A percentile compares a stretch with the other conserved stretches of the same genome.
phyloP scores from a whole-genome alignment of 2,329 filamentous ascomycete genomes.

The Aplosporella prunicola region DNA sequence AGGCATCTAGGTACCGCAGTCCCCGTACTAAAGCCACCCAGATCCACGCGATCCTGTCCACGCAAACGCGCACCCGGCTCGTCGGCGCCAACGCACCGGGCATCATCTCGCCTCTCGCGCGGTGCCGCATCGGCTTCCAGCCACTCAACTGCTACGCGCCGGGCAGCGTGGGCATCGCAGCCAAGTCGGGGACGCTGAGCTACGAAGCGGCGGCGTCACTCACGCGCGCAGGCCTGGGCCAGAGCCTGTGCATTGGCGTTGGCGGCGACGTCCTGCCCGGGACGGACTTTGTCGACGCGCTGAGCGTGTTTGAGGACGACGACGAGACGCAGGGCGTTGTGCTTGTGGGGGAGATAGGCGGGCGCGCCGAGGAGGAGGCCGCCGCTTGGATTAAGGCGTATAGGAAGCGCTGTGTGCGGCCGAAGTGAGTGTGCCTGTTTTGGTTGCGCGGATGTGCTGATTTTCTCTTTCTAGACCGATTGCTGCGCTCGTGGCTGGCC shows the following conservation, averaged over 20 bases:
- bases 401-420: conserved; percentile 43
- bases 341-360: conserved; percentile 63
- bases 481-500: conserved; percentile 59
- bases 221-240: conserved; percentile 63
- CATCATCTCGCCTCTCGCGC: conserved; percentile 63
- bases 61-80: conserved; percentile 61
- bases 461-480: conserved; percentile 47
- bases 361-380: conserved; percentile 58
- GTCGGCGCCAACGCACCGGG: conserved; percentile 76
- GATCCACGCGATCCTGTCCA: conserved; percentile 60
- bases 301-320: conserved; percentile 57
- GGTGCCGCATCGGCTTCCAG: conserved; percentile 67
- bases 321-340: conserved; percentile 62
- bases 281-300: conserved; percentile 62
- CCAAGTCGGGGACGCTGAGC: conserved; percentile 72
- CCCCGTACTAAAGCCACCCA: conserved; percentile 22
- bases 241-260: conserved; percentile 68
- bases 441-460: background rate
- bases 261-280: conserved; percentile 67
- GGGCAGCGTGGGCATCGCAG: conserved; percentile 63
- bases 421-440: conserved; percentile 47
- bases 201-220: conserved; percentile 72
- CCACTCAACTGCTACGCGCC: conserved; percentile 62
- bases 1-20: no score
- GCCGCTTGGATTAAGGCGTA: conserved; percentile 67